Conservation (phyloP, 2,329 filamentous ascomycete species). For the Rhinocladiella similis region DNA sequence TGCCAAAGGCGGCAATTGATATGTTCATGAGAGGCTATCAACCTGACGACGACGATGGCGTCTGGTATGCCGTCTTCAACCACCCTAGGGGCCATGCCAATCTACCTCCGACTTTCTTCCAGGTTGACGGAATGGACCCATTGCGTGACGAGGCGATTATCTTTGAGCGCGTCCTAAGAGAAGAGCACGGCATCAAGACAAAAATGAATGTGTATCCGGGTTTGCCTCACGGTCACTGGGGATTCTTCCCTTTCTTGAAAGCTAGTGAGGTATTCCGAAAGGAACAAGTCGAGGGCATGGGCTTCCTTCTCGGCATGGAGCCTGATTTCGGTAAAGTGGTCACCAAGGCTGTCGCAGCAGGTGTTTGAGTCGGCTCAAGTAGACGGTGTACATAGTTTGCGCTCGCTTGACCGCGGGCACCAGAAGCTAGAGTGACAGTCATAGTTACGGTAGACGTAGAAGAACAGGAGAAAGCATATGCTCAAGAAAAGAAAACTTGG, state of each 20-base stretch:
- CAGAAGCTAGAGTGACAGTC: background rate
- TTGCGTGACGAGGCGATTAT: constrained; percentile 32
- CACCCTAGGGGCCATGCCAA: constrained; percentile 32
- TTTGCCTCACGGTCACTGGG: constrained; percentile 36
- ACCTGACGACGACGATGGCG: constrained; percentile 23
- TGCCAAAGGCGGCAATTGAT: constrained; percentile 35
- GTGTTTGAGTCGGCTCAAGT: constrained; percentile 4
- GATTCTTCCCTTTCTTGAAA: constrained; percentile 30
- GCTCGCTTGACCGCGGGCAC: background rate
- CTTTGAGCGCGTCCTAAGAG: constrained; percentile 29
- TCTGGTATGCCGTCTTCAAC: constrained; percentile 21
- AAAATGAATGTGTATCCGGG: constrained; percentile 35
- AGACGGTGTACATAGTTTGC: background rate
- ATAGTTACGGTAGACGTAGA: background rate
- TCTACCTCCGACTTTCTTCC: constrained; percentile 30
- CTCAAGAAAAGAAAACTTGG: no score
- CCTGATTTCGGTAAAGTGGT: constrained; percentile 22
- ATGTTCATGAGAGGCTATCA: constrained; percentile 28
- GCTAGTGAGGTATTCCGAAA: constrained; percentile 29
- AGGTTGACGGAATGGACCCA: constrained; percentile 33
- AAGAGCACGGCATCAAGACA: constrained; percentile 32
- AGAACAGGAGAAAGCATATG: no score
- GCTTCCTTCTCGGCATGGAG: constrained; percentile 24
- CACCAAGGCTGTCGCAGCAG: constrained; percentile 8
- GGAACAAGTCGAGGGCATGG: constrained; percentile 29